Conservation (phyloP, 2,329 filamentous ascomycete species). For the Huntiella abstrusa region DNA sequence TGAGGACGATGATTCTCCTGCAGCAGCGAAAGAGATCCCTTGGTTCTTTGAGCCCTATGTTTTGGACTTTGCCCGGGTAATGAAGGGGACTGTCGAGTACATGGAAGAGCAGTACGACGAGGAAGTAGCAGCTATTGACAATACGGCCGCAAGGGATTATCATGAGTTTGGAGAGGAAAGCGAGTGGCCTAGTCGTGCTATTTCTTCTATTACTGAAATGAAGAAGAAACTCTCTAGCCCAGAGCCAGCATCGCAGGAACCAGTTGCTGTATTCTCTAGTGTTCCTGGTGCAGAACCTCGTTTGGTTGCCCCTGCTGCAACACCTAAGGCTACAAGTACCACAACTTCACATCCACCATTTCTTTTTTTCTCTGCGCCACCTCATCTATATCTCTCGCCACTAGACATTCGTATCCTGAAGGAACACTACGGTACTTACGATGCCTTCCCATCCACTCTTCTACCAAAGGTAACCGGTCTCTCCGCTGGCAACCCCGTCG, state of each 20-base stretch:
- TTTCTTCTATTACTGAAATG: conserved; percentile 51
- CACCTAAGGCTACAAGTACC: background rate
- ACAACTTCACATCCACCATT: background rate
- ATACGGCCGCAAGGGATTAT: conserved; percentile 76
- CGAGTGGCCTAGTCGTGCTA: conserved; percentile 80
- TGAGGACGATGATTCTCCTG: conserved; percentile 19
- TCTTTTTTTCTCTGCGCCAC: conserved; percentile 72
- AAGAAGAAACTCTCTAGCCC: conserved; percentile 45
- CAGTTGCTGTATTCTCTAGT: background rate
- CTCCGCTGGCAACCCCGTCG: conserved; percentile 70
- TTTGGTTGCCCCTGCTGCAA: conserved; percentile 2
- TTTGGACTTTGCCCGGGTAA: conserved; percentile 82
- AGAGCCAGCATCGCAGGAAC: conserved; percentile 12
- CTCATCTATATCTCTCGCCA: conserved; percentile 77
- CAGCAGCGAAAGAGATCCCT: conserved; percentile 57
- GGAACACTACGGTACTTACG: conserved; percentile 68
- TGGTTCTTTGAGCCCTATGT: conserved; percentile 94
- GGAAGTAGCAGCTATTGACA: conserved; percentile 55
- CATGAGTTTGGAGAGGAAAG: conserved; percentile 77
- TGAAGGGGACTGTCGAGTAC: conserved; percentile 84
- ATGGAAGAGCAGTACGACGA: conserved; percentile 63
- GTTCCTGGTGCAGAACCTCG: conserved; percentile 20
- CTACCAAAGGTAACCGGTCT: conserved; percentile 77
- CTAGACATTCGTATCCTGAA: conserved; percentile 87
- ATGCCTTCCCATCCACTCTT: conserved; percentile 66